These are phyloP conservation scores for Pythium phragmiticola DNA, from an alignment of 352 stramenopile genomes.

Conservation along the genomic window DNA sequence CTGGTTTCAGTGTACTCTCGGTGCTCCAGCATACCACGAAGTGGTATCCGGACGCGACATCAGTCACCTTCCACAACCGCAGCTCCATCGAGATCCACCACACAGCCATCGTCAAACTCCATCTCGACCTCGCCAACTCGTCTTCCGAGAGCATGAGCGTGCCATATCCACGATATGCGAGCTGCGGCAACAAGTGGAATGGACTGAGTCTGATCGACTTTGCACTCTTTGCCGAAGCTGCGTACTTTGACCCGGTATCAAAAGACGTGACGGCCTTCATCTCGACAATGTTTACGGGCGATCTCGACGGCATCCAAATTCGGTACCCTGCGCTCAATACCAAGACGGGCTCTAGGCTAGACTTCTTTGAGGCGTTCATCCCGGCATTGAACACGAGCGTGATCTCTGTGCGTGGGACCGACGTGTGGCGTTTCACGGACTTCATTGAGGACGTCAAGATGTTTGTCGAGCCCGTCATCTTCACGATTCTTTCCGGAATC, in stretches of 20 bases:
- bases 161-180: constrained; percentile 63
- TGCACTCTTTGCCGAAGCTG: constrained; percentile 80
- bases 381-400: constrained; percentile 80
- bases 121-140: constrained; percentile 62
- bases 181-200: constrained; percentile 74
- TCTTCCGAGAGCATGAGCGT: constrained; percentile 34
- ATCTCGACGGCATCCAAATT: constrained; percentile 48
- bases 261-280: constrained; percentile 69
- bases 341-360: constrained; percentile 79
- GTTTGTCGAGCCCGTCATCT: constrained; percentile 89
- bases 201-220: constrained; percentile 79
- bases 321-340: constrained; percentile 71
- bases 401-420: constrained; percentile 85
- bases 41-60: constrained; percentile 81
- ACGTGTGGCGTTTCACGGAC: constrained; percentile 89
- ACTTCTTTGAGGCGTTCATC: constrained; percentile 84
- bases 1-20: constrained; percentile 74
- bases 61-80: constrained; percentile 56
- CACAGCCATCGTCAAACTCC: constrained; percentile 82
- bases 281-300: constrained; percentile 55
- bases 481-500: constrained; percentile 84
- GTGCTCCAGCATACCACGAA: constrained; percentile 66
- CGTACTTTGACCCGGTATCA: constrained; percentile 89
- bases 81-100: constrained; percentile 80
- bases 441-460: constrained; percentile 92